Base-by-base conservation (phyloP, 129 eudicot species). In the Tagetes erecta region DNA sequence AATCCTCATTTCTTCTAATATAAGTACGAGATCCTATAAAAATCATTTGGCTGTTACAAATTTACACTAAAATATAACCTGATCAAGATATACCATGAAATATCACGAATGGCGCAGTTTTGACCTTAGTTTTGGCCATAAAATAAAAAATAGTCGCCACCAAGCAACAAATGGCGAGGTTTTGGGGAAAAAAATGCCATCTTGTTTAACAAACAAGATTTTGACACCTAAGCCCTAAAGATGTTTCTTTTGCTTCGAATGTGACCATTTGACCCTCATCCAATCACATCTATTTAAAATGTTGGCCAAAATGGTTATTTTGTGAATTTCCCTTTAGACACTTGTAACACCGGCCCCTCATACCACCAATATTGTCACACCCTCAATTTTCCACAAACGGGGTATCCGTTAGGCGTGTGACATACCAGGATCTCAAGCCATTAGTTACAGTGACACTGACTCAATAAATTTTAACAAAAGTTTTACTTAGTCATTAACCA, bases 1-100 rank as follows among this genome's bases (percentile, higher is more conserved):
- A 68, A 95, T 95, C 75, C 99, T 87, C 96, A 95, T 84, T 53
- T 96, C 90, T 78, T 95, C 99, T 75, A 95, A 75, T 78, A 95
- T 75, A 70, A 91, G 67, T 41, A 95, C 97, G 6, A 95, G 91
- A 77, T 95, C 97, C 97, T 95, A n/a, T n/a, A 11, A 50, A 3
- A 50, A 50, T 12, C 36, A 27, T 55, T 14, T 55, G 11, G 27
- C 12, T 5, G 8, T 27, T 55, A 27, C 9, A 20, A 55, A 55
- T 55, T 57, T 52, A 57, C 64, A 27, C 5, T 2, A 30, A 27
- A 30, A 31, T 27, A 57, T 57, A 8, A 57, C 64, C 58, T 37
- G 3, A 56, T 27, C 63, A 56, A 51, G n/a, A 51, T 30, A 51
- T 3, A 6, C 57, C 57, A 52, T n/a, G 2, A 55, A 20, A 31